These are phyloP conservation scores for Diplodia corticola DNA, from an alignment of 2,329 filamentous ascomycete genomes.

Conservation along the genomic window DNA sequence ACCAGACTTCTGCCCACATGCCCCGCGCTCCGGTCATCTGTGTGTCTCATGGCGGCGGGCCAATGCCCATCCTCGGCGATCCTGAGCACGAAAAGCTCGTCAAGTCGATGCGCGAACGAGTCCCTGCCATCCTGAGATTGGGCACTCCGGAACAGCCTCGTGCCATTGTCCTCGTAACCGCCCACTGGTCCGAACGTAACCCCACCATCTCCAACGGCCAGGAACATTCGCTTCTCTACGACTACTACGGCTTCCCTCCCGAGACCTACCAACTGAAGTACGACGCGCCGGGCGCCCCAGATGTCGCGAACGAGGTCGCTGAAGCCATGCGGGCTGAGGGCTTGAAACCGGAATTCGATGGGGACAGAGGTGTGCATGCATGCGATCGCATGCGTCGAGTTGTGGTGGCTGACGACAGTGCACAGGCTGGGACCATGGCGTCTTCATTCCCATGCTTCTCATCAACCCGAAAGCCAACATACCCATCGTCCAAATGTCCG, in stretches of 20 bases:
- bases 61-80: constrained; percentile 60
- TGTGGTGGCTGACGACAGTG: background rate
- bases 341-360: constrained; percentile 39
- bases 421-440: constrained; percentile 61
- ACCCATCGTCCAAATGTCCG: constrained; percentile 60
- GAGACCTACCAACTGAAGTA: constrained; percentile 59
- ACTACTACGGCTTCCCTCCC: constrained; percentile 61
- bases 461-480: constrained; percentile 54
- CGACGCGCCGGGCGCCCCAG: constrained; percentile 57
- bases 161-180: constrained; percentile 59
- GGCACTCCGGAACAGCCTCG: constrained; percentile 51
- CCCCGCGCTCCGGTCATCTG: constrained; percentile 41
- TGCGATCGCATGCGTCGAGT: background rate
- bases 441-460: constrained; percentile 60
- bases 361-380: constrained; percentile 32
- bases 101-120: constrained; percentile 53
- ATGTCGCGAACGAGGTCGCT: constrained; percentile 52
- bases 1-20: constrained; percentile 23
- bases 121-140: constrained; percentile 59
- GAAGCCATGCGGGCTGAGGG: constrained; percentile 51
- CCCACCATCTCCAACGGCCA: constrained; percentile 55
- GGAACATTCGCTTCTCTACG: constrained; percentile 55
- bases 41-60: constrained; percentile 49
- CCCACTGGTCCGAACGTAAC: constrained; percentile 55
- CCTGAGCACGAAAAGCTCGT: constrained; percentile 54